Base-by-base conservation (phyloP, 1,139 yeast species). In the Geotrichum citri-aurantii region DNA sequence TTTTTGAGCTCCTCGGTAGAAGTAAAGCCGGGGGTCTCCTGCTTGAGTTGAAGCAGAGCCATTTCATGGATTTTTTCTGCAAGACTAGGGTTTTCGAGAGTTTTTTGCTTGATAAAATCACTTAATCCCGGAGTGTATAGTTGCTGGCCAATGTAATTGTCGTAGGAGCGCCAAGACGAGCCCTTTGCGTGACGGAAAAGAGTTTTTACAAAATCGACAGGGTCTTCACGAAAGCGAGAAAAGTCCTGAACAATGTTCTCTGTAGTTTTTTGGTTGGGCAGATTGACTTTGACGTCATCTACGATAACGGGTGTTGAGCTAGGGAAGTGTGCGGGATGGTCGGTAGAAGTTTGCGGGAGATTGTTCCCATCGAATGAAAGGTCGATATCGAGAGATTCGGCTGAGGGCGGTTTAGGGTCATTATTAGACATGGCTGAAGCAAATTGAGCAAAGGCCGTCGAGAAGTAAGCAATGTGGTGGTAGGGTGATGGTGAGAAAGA, bases 101-200 rank as follows among this genome's bases (percentile, higher is more conserved):
- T 73, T 48, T 65, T 62, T 21, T 64, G 63, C 48, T 64, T 62
- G 55, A 74, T 63, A 33, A 66, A 61, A 31, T 71, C 75, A 7
- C 71, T 64, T 59, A 73, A 65, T 1, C 73, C 74, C 8, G 69
- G 69, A 56, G 70, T 71, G 63, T 65, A 75, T 31, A 75, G 63
- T 27, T 65, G 69, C 56, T 71, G 71, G 40, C 79, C 79, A 33
- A 71, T 66, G 61, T 73, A 74, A 52, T 70, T 65, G 54, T 74
- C 71, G 64, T 74, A 75, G 19, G 74, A 71, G 26, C 78, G 66
- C 72, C 76, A 75, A 17, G 69, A 66, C 5, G 71, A 64, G 40
- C 77, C 77, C n/a, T 65, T 58, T 52, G 72, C 65, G 55, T 70
- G 73, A 48, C 66, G 66, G 29, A 67, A 68, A 33, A 73, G 58